phyloP scores from a whole-genome alignment of 2,329 filamentous ascomycete genomes.

The Trichothecium roseum region DNA sequence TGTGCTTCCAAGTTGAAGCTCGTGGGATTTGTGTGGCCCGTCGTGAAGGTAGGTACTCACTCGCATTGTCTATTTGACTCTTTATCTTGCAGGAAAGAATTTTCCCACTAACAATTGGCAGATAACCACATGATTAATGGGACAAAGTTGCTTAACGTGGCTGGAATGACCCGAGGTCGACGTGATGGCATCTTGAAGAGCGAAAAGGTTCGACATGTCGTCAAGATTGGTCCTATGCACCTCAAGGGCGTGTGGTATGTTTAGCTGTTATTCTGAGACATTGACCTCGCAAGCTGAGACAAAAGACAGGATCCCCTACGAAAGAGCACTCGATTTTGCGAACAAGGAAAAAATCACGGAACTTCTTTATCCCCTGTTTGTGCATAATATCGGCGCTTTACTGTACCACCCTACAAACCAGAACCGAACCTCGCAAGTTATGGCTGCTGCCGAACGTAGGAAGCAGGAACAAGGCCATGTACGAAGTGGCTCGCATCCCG shows the following conservation, averaged over 20 bases:
- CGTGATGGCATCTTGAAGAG: constrained; percentile 96
- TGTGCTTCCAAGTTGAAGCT: constrained; percentile 96
- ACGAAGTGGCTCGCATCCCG: constrained; percentile 38
- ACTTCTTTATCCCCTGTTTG: constrained; percentile 86
- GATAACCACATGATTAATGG: constrained; percentile 99
- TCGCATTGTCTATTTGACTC: not conserved
- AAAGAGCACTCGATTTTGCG: constrained; percentile 93
- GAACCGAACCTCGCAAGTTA: constrained; percentile 70
- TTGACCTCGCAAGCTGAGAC: constrained; percentile 13
- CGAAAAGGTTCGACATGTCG: constrained; percentile 91
- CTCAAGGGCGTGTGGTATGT: constrained; percentile 92
- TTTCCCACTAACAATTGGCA: constrained; percentile 25
- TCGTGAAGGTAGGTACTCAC: constrained; percentile 60
- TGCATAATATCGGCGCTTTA: constrained; percentile 90
- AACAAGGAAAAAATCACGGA: constrained; percentile 99
- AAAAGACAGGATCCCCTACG: constrained; percentile 78
- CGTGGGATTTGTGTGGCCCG: constrained; percentile 92
- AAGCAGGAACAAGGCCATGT: constrained; percentile 61
- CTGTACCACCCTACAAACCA: constrained; percentile 91
- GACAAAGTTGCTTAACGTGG: constrained; percentile 92
- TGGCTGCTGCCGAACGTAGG: constrained; percentile 72
- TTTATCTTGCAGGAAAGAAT: not conserved
- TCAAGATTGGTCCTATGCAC: constrained; percentile 99
- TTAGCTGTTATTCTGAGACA: constrained; percentile 9
- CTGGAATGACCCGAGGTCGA: constrained; percentile 92